Base-by-base conservation (phyloP, 768 basidiomycete species). In the Mycena pura region DNA sequence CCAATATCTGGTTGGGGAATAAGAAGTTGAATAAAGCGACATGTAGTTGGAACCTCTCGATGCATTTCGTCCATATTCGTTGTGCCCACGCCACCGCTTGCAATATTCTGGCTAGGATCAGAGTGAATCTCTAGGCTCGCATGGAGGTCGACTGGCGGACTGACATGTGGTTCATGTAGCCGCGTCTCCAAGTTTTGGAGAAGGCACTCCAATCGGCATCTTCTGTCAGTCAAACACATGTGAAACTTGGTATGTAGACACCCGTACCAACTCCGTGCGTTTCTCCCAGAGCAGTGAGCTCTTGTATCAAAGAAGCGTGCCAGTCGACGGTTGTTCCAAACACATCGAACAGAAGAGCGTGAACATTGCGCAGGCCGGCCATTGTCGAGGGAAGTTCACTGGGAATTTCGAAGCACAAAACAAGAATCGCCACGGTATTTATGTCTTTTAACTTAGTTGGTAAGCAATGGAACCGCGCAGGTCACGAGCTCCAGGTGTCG, bases 51-150 rank as follows among this genome's bases (percentile, higher is more conserved):
- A 52, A 82, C 87, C 74, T 85, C 68, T 58, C 85, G 76, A 67
- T 89, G 86, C 73, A 84, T 78, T 17, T 74, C 51, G 57, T 90
- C 89, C 14, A 85, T 72, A 63, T 83, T 86, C 13, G 69, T 70
- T 2, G 82, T 76, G 0, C 85, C 86, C 36, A 72, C 53, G 0
- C 78, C 83, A 3, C 82, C 82, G 36, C 68, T 60, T 2, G 82
- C 79, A 24, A 88, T 75, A 2, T 66, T 66, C 6, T 69, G 73
- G 15, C 86, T 86, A 27, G 32, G 38, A 32, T 9, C 11, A 34
- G 1, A 10, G 36, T 47, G 28, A 19, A 36, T 39, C 9, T 38
- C 28, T 11, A 17, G 17, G 43, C 11, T 32, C 27, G 9, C 25
- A 31, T 14, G 14, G 29, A 28, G 34, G 7, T 19, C 7, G n/a